A percentile compares a stretch with the other conserved stretches of the same genome.
Conservation (phyloP, 257 asterid species). For the Lycium ferocissimum region DNA sequence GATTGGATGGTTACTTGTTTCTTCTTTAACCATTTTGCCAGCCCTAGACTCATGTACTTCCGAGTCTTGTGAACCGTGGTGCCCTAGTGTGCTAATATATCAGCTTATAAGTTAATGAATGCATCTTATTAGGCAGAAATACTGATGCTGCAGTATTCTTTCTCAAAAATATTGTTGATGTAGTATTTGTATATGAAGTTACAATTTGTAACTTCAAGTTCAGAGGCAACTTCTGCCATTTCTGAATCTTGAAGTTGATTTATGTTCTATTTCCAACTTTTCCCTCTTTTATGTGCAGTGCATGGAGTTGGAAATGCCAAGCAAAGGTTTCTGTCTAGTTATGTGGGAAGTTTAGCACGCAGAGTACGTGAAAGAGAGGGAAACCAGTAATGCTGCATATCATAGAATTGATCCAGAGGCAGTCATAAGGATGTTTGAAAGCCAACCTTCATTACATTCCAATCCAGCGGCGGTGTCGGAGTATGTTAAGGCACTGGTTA, state of each 20-base stretch:
- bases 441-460: slow-evolving; percentile 76
- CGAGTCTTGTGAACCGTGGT: not conserved
- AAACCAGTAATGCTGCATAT: slow-evolving; percentile 70
- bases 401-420: slow-evolving; percentile 79
- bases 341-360: slow-evolving; percentile 78
- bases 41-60: not conserved
- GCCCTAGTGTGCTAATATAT: not conserved
- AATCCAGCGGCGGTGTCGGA: slow-evolving; percentile 83
- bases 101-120: not conserved
- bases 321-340: slow-evolving; percentile 55
- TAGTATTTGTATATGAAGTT: not conserved
- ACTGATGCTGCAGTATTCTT: too few relatives aligned
- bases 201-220: not conserved
- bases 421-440: slow-evolving; percentile 82
- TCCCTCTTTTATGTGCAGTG: slow-evolving; percentile 46
- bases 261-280: too few relatives aligned
- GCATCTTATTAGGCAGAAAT: not conserved
- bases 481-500: slow-evolving; percentile 87
- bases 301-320: slow-evolving; percentile 41
- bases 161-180: too few relatives aligned
- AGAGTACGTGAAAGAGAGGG: slow-evolving; percentile 68
- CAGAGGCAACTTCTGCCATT: not conserved
- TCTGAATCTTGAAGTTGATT: too few relatives aligned
- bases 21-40: too few relatives aligned
- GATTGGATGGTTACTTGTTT: too few relatives aligned